Base-by-base conservation (phyloP, 192 early-diverging fungal genomes). In the Rhizophagus prolifer region DNA sequence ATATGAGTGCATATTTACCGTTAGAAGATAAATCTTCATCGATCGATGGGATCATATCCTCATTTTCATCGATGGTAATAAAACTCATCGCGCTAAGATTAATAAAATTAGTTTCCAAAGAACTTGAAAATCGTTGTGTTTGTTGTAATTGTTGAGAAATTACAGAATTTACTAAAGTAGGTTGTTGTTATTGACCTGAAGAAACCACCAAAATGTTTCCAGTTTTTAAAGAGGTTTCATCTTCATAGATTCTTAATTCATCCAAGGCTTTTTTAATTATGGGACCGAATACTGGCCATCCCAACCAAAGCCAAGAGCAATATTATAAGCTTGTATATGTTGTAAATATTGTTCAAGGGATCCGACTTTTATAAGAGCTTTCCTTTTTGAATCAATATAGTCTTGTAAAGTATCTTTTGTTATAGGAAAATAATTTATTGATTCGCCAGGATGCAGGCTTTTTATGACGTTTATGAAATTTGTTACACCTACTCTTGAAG, bases 391-490 rank as follows among this genome's bases (percentile, higher is more conserved):
- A 58, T 67, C 64, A 12, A 76, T 76, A 54, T 76, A 67, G 67
- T 76, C 46, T 38, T 76, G 46, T 25, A 76, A 41, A 28, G 44
- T 47, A 58, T 76, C 46, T 25, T 76, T 28, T 23, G 41, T 76
- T 58, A 76, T 67, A 31, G 74, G 74, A 67, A 67, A 76, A 58
- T 76, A 66, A 64, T 16, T 65, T 34, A 61, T 58, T 14, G 46
- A 67, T 76, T 76, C 31, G 8, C 74, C 65, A 21, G 41, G 41
- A 54, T 76, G 74, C 47, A 76, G 25, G 67, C 16, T n/a, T 67
- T 67, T 76, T 10, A 76, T 67, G 3, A 76, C 64, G 30, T 76
- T 76, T 25, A 76, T 76, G 58, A 76, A 76, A 76, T 76, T 76
- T 12, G 74, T 76, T 9, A 76, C 74, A 19, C 74, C 74, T 9